Conservation (phyloP, 768 basidiomycete species). For the Psilocybe sp. region DNA sequence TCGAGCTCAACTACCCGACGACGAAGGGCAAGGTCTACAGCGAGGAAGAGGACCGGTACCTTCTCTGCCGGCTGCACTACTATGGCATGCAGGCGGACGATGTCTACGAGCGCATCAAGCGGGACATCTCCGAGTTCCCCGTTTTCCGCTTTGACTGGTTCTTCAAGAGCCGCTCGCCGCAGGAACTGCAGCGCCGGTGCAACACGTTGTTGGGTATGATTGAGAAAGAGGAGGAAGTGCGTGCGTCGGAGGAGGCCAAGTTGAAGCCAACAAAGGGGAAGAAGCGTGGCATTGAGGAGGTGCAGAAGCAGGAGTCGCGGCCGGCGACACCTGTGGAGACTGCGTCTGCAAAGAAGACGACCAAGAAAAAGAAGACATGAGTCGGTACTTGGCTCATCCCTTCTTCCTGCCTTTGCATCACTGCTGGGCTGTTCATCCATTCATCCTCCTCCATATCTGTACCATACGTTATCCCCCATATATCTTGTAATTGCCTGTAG, state of each 20-base stretch:
- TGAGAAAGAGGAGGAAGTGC: constrained; percentile 82
- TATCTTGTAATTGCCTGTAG: too few species aligned
- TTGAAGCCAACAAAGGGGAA: constrained; percentile 63
- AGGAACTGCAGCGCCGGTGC: constrained; percentile 86
- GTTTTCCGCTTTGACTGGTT: constrained; percentile 99
- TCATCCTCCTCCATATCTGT: neutral
- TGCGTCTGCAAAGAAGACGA: constrained; percentile 50
- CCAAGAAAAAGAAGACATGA: constrained; percentile 67
- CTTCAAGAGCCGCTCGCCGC: constrained; percentile 88
- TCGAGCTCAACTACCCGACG: constrained; percentile 91
- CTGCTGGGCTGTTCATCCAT: neutral
- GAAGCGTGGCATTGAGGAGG: constrained; percentile 76
- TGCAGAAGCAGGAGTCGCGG: constrained; percentile 55
- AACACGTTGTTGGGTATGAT: constrained; percentile 88
- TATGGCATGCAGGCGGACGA: constrained; percentile 89
- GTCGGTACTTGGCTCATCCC: neutral
- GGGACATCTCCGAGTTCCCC: constrained; percentile 94
- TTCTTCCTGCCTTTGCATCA: neutral
- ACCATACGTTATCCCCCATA: neutral
- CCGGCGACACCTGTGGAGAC: constrained; percentile 56
- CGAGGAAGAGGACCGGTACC: constrained; percentile 96
- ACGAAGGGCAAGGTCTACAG: constrained; percentile 96
- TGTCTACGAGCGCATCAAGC: constrained; percentile 92
- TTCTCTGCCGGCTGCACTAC: constrained; percentile 84
- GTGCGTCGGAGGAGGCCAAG: constrained; percentile 66